phyloP scores from a whole-genome alignment of 225 moss, liverwort and hornwort species.

The Neckera pumila region DNA sequence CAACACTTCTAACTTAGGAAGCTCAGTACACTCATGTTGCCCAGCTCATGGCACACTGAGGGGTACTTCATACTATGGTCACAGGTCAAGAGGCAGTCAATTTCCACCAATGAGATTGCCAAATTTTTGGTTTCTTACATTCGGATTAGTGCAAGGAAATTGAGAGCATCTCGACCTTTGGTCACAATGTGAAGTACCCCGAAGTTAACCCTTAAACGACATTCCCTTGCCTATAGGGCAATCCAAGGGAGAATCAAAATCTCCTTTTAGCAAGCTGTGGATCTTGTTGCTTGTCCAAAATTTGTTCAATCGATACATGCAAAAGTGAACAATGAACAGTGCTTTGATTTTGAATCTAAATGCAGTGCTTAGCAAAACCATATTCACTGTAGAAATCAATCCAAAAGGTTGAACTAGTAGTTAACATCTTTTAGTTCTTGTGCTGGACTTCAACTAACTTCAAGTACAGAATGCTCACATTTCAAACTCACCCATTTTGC shows the following conservation, averaged over 20 bases:
- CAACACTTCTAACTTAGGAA: not conserved
- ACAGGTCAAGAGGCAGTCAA: too few relatives aligned
- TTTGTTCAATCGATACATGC: not conserved
- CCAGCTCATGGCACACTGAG: not conserved
- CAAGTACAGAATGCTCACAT: not conserved
- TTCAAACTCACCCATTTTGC: not conserved
- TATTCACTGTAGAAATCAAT: not conserved
- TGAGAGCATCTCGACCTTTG: too few relatives aligned
- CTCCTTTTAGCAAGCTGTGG: not conserved
- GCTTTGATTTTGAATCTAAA: not conserved
- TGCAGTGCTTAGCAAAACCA: fast-evolving
- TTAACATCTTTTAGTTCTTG: not conserved
- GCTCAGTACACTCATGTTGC: not conserved
- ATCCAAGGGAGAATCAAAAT: not conserved
- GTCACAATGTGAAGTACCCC: too few relatives aligned
- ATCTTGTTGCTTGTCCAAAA: not conserved
- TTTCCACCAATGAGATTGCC: too few relatives aligned
- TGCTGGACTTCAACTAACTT: fast-evolving
- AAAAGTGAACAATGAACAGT: not conserved
- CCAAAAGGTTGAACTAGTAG: not conserved
- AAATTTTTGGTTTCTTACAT: too few relatives aligned
- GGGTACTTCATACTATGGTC: too few relatives aligned
- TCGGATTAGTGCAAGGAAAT: too few relatives aligned
- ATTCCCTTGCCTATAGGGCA: not conserved
- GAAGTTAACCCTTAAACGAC: not conserved